Evolutionary conservation across 2,329 filamentous ascomycete species (phyloP).

Genomic region (Capronia epimyces): DNA sequence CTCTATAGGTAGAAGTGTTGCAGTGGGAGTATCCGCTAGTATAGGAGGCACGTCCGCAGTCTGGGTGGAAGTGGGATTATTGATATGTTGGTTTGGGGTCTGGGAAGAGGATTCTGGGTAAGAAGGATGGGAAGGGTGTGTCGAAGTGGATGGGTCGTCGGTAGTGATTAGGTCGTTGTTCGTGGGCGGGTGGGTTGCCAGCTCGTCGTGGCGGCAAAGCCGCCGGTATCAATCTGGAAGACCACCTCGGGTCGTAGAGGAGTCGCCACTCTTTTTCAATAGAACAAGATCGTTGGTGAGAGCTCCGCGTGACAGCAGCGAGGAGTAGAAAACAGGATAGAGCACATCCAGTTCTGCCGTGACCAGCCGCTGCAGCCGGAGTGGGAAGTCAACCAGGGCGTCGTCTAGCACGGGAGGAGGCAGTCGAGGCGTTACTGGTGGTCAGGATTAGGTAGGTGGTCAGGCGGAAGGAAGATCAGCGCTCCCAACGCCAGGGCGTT

Average conservation of each 20-base stretch:
- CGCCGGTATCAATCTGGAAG: conserved; percentile 30
- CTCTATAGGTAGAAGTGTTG: conserved; percentile 21
- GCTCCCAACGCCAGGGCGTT: background rate
- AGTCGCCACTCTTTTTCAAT: background rate
- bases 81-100: conserved; percentile 27
- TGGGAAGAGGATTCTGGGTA: conserved; percentile 45
- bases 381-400: background rate
- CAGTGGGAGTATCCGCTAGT: conserved; percentile 12
- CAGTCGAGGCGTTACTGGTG: background rate
- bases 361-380: background rate
- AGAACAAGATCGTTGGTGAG: background rate
- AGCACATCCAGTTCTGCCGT: background rate
- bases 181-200: conserved; percentile 64
- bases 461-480: background rate
- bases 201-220: conserved; percentile 57
- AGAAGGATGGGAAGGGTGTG: conserved; percentile 46
- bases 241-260: background rate
- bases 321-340: background rate
- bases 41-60: conserved; percentile 20
- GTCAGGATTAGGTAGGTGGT: background rate
- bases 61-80: conserved; percentile 4
- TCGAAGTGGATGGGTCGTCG: conserved; percentile 61
- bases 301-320: background rate
- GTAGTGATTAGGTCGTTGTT: conserved; percentile 58
- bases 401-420: background rate